Base-by-base conservation (phyloP, 2,329 filamentous ascomycete species). In the Talaromyces albobiverticillius region DNA sequence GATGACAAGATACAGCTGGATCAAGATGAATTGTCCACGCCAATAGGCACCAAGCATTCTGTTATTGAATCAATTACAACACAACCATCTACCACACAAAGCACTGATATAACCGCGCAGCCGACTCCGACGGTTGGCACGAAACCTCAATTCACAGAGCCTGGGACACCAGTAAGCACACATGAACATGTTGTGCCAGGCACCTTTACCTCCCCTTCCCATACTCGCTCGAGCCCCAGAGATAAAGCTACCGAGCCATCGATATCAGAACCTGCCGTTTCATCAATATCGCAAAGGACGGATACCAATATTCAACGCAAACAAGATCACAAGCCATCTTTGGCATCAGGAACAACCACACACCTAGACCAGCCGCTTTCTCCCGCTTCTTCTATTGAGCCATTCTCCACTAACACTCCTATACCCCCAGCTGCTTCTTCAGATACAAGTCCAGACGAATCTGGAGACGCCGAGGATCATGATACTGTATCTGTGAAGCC, bases 321-420 rank as follows among this genome's bases (percentile, higher is more conserved):
- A 53, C 57, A 60, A 55, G 64, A 67, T 47, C 53, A 57, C 45
- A 67, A 61, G 22, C 61, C 66, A 5, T 63, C 68, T 53, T 60
- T 69, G 42, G 56, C 60, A 18, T 46, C 67, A 46, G 64, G 67
- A 8, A 58, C 61, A n/a, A 57, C 61, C 18, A 9, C 40, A 14
- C 57, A 64, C 18, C 42, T 60, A 36, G 71, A 75, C 49, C 70
- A 73, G 45, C 71, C 72, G 18, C 67, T 74, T 32, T 76, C 74
- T 9, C 82, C 82, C 22, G 81, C 77, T 8, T 93, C 89, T 5
- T 91, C 87, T 1, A 74, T 82, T 52, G 84, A 79, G 29, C 81
- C 85, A 1, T 85, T 86, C 62, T 91, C 88, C 41, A 85, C 85
- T 52, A 84, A 86, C 20, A 94, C 89, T 0, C 87, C 89, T 1